Conservation (phyloP, 768 basidiomycete species). For the Trametes cinnabarina region DNA sequence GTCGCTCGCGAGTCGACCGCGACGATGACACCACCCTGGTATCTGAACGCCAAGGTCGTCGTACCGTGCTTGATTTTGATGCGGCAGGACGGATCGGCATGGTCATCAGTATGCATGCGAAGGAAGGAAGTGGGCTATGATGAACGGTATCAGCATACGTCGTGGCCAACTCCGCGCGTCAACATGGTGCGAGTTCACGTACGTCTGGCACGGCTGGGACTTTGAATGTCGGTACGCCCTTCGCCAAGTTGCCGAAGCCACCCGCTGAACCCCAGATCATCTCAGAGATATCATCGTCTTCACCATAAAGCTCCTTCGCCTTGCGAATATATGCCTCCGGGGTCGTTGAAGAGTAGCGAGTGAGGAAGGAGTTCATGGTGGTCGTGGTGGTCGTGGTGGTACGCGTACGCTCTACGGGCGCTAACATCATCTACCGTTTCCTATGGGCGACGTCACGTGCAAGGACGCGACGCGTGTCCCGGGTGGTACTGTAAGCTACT, state of each 20-base stretch:
- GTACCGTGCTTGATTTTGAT: constrained; percentile 99
- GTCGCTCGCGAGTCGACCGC: constrained; percentile 99
- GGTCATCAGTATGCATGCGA: constrained; percentile 91
- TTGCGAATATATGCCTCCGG: constrained; percentile 48
- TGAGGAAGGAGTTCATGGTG: constrained; percentile 71
- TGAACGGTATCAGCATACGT: neutral
- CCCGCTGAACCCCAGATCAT: constrained; percentile 80
- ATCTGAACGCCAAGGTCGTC: constrained; percentile 96
- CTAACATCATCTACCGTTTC: constrained; percentile 3
- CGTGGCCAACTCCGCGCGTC: neutral
- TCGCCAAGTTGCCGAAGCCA: constrained; percentile 74
- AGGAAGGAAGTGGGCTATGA: constrained; percentile 86
- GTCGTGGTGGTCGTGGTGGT: constrained; percentile 42
- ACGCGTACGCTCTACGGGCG: constrained; percentile 17
- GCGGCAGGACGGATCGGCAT: constrained; percentile 87
- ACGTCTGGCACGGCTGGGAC: constrained; percentile 78
- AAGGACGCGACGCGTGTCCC: constrained; percentile 15
- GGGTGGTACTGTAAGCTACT: too few relatives aligned
- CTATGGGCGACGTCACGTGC: constrained; percentile 7
- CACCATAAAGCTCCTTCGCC: constrained; percentile 47
- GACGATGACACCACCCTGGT: constrained; percentile 96
- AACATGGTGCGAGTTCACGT: constrained; percentile 31
- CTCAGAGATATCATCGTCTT: constrained; percentile 65
- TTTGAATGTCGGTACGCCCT: constrained; percentile 69
- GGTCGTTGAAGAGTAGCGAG: constrained; percentile 61